Evolutionary conservation across 2,329 filamentous ascomycete genomes (phyloP).

Genomic region (Neoascochyta sp.): DNA sequence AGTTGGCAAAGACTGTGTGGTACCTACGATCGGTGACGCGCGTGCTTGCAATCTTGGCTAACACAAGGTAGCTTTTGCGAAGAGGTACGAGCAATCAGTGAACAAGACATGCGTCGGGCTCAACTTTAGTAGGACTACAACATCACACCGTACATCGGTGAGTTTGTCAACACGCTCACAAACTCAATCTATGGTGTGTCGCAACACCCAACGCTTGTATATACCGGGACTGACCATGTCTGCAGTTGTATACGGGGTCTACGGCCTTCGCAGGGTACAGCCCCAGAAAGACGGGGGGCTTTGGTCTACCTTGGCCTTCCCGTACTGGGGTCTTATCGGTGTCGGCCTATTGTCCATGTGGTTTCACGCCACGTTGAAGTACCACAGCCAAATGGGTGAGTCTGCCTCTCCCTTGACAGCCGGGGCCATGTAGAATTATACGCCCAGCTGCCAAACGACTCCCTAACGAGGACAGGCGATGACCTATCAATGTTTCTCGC

Average conservation of each 20-base stretch:
- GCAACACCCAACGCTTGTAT: neutral
- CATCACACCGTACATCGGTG: constrained; percentile 51
- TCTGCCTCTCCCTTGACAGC: neutral
- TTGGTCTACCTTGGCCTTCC: constrained; percentile 33
- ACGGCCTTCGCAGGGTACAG: constrained; percentile 29
- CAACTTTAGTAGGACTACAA: constrained; percentile 49
- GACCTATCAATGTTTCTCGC: constrained; percentile 59
- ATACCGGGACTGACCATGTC: constrained; percentile 1
- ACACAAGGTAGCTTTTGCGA: constrained; percentile 34
- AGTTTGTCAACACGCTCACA: constrained; percentile 53
- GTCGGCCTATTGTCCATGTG: constrained; percentile 44
- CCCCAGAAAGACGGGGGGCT: constrained; percentile 25
- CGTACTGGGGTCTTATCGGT: constrained; percentile 44
- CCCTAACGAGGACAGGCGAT: constrained; percentile 40
- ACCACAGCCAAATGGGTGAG: constrained; percentile 47
- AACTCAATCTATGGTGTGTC: constrained; percentile 49
- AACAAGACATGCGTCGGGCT: neutral
- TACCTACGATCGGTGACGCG: constrained; percentile 6
- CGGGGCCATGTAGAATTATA: neutral
- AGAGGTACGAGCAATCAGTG: constrained; percentile 22
- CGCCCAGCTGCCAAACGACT: neutral
- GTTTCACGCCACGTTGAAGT: constrained; percentile 46
- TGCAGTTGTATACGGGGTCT: constrained; percentile 35
- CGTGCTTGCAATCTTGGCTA: constrained; percentile 7
- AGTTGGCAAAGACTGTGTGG: constrained; percentile 11